Percentiles rank a stretch among this genome's conserved stretches.
These are phyloP conservation scores for Theobroma grandiflorum DNA, from an alignment of 441 rosid species.

Conservation along the genomic window DNA sequence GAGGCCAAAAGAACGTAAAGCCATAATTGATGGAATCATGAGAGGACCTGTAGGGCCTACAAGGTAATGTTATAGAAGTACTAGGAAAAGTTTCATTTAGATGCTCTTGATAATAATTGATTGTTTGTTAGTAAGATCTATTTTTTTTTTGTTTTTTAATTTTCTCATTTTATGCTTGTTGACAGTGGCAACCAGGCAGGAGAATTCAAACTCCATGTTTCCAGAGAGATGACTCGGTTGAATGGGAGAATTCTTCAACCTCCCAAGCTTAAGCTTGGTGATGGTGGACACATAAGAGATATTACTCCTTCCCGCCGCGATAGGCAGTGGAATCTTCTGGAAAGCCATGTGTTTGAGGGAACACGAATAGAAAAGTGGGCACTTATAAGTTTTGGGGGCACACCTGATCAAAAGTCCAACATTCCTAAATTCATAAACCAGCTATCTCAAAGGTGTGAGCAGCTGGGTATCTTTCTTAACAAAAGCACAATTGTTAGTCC, in stretches of 20 bases:
- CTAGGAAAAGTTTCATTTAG: neutral
- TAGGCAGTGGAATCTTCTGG: slow-evolving; percentile 80
- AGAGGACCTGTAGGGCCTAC: slow-evolving; percentile 85
- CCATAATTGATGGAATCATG: slow-evolving; percentile 87
- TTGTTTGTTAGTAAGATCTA: slow-evolving; percentile 2
- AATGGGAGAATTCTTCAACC: slow-evolving; percentile 91
- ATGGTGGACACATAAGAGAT: slow-evolving; percentile 65
- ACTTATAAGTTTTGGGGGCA: slow-evolving; percentile 89
- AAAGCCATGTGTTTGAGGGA: slow-evolving; percentile 79
- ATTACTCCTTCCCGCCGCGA: slow-evolving; percentile 72
- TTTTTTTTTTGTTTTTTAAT: neutral
- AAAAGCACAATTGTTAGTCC: slow-evolving; percentile 63
- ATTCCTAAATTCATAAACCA: slow-evolving; percentile 82
- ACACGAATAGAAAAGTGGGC: slow-evolving; percentile 83
- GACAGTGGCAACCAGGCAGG: slow-evolving; percentile 72
- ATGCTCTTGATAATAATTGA: slow-evolving; percentile 9
- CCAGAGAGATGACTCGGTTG: slow-evolving; percentile 84
- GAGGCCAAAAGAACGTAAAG: slow-evolving; percentile 85
- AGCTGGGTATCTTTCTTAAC: slow-evolving; percentile 80
- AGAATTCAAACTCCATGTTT: slow-evolving; percentile 79
- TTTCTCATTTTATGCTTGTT: slow-evolving; percentile 5
- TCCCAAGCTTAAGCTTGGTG: slow-evolving; percentile 93
- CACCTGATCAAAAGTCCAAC: slow-evolving; percentile 70
- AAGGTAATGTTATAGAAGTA: slow-evolving; percentile 50
- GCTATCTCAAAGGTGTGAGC: slow-evolving; percentile 88